Percentiles rank a stretch among this genome's conserved stretches.
phyloP scores from a whole-genome alignment of 768 basidiomycete genomes.

The Xerocomus potaroensis region DNA sequence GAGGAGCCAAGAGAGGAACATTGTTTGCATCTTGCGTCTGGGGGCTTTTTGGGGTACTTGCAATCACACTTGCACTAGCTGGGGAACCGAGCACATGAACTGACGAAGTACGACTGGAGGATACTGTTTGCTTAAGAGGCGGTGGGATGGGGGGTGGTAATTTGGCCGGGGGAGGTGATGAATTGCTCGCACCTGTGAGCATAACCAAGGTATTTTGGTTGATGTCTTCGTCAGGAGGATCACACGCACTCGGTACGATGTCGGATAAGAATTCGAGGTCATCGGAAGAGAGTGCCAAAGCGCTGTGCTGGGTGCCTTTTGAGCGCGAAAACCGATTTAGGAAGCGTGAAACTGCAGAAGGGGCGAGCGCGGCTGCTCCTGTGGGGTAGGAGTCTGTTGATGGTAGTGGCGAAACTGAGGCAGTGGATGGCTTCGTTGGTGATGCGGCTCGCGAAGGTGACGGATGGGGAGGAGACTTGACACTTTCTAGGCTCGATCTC shows the following conservation, averaged over 20 bases:
- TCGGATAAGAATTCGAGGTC: constrained; percentile 82
- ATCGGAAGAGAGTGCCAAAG: constrained; percentile 69
- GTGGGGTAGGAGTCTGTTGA: constrained; percentile 4
- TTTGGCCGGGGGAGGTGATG: constrained; percentile 38
- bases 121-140: constrained; percentile 26
- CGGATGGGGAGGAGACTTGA: constrained; percentile 9
- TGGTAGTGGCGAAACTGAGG: constrained; percentile 11
- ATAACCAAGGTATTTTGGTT: constrained; percentile 33
- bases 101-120: constrained; percentile 11
- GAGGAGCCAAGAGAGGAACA: constrained; percentile 16
- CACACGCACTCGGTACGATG: constrained; percentile 51
- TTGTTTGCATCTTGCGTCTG: constrained; percentile 3
- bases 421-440: constrained; percentile 10
- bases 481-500: constrained; percentile 31
- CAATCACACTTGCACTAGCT: background rate
- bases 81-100: constrained; percentile 1
- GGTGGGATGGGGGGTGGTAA: constrained; percentile 47
- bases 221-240: constrained; percentile 35
- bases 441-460: constrained; percentile 13
- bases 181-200: constrained; percentile 40
- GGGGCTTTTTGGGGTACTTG: background rate
- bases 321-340: constrained; percentile 67
- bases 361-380: constrained; percentile 24
- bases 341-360: constrained; percentile 81
- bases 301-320: constrained; percentile 39